A percentile compares a stretch with the other conserved stretches of the same genome.
Evolutionary conservation across 164 flowering plant species (phyloP).

Genomic region (Protea cynaroides): DNA sequence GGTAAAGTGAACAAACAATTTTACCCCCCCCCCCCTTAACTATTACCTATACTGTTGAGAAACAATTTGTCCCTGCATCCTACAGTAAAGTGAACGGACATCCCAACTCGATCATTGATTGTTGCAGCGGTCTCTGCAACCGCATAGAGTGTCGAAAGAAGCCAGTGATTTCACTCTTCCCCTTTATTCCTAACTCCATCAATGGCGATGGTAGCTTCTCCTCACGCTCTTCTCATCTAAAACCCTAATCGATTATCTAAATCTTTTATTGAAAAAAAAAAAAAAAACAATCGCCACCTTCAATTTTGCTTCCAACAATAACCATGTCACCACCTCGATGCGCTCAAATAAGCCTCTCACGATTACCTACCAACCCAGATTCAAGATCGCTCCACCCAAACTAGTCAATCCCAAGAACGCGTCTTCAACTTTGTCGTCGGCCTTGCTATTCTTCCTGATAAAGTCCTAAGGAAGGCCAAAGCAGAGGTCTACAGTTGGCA

Average conservation of each 20-base stretch:
- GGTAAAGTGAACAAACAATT: too few relatives aligned
- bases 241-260: conserved; percentile 16
- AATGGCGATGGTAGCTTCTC: conserved; percentile 25
- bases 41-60: too few relatives aligned
- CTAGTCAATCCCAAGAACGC: conserved; percentile 32
- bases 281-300: conserved; percentile 10
- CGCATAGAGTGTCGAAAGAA: too few relatives aligned
- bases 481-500: conserved; percentile 81
- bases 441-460: conserved; percentile 76
- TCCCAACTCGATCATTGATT: too few relatives aligned
- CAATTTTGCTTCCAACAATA: conserved; percentile 11
- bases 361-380: conserved; percentile 28
- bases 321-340: conserved; percentile 9
- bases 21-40: too few relatives aligned
- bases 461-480: conserved; percentile 62
- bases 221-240: conserved; percentile 33
- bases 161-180: too few relatives aligned
- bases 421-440: conserved; percentile 91
- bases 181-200: too few relatives aligned
- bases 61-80: too few relatives aligned
- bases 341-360: conserved; percentile 18
- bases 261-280: background rate
- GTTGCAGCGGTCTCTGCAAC: too few relatives aligned
- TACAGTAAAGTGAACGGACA: too few relatives aligned
- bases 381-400: conserved; percentile 10